Evolutionary conservation across 768 basidiomycete genomes (phyloP).

Genomic region (Termitomyces sp.): DNA sequence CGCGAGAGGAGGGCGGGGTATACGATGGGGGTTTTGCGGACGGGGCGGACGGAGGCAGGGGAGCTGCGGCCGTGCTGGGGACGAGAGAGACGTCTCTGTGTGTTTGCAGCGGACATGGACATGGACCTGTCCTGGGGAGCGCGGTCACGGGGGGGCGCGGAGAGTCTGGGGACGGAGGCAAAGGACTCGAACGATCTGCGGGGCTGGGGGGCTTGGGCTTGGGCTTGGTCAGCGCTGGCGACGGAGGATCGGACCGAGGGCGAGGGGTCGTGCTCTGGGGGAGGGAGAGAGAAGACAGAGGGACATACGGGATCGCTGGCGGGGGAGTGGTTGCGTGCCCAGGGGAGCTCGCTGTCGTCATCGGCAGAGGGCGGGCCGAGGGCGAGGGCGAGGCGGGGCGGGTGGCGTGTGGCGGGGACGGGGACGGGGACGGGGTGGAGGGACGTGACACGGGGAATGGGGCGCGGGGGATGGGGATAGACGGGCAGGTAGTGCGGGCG

Average conservation of each 20-base stretch:
- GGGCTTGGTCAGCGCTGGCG: slow-evolving; percentile 21
- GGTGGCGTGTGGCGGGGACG: slow-evolving; percentile 16
- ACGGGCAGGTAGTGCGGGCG: too few relatives aligned
- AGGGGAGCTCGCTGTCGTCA: slow-evolving; percentile 53
- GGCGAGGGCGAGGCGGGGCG: slow-evolving; percentile 32
- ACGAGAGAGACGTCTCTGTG: slow-evolving; percentile 29
- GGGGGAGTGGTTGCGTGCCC: slow-evolving; percentile 38
- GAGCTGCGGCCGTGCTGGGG: slow-evolving; percentile 34
- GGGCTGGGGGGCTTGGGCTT: slow-evolving; percentile 24
- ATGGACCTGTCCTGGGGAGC: slow-evolving; percentile 64
- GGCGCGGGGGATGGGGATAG: too few relatives aligned
- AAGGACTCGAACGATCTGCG: slow-evolving; percentile 71
- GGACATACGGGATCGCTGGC: slow-evolving; percentile 13
- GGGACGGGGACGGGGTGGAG: slow-evolving; percentile 30
- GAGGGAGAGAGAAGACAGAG: background rate
- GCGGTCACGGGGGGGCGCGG: slow-evolving; percentile 54
- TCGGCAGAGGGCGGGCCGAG: slow-evolving; percentile 48
- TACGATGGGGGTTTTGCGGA: slow-evolving; percentile 67
- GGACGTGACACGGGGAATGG: slow-evolving; percentile 14
- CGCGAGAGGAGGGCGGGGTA: slow-evolving; percentile 96
- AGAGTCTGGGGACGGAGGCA: slow-evolving; percentile 50
- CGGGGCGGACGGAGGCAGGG: slow-evolving; percentile 32
- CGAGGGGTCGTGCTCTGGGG: slow-evolving; percentile 14
- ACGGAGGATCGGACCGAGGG: slow-evolving; percentile 37
- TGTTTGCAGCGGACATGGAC: slow-evolving; percentile 67